phyloP scores from a whole-genome alignment of 2,329 filamentous ascomycete genomes.

The Colletotrichum higginsianum region DNA sequence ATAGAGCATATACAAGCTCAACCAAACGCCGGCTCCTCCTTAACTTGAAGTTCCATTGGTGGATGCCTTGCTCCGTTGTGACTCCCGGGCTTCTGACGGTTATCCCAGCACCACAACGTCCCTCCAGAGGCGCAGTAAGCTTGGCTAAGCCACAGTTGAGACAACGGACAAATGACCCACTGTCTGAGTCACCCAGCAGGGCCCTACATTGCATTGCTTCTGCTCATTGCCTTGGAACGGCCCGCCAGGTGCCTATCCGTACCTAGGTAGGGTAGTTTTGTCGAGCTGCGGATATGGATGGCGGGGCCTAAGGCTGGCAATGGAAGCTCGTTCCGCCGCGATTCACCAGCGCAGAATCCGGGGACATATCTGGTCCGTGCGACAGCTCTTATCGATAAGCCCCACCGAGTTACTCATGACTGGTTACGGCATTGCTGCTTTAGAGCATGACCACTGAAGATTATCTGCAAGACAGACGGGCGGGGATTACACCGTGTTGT shows the following conservation, averaged over 20 bases:
- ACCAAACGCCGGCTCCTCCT: too few species aligned
- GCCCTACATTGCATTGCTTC: not conserved
- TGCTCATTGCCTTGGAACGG: not conserved
- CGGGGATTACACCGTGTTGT: too few species aligned
- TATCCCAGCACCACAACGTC: too few species aligned
- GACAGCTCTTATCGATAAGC: conserved; percentile 45
- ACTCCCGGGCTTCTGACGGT: not conserved
- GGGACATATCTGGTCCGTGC: conserved; percentile 35
- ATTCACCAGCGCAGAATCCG: conserved; percentile 12
- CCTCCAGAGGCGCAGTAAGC: not conserved
- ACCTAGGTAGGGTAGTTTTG: too few species aligned
- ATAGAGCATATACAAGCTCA: not conserved
- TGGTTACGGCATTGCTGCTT: conserved; percentile 26
- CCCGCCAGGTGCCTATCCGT: not conserved
- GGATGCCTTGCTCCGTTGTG: not conserved
- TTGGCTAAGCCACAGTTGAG: not conserved
- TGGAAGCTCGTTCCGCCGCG: not conserved
- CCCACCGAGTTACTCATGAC: conserved; percentile 40
- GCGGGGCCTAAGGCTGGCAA: conserved; percentile 16
- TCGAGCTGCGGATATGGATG: not conserved
- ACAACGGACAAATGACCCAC: not conserved
- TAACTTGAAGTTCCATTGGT: not conserved
- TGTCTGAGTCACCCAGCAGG: not conserved
- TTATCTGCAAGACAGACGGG: not conserved
- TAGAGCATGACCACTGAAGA: not conserved